phyloP scores from a whole-genome alignment of 2,329 filamentous ascomycete genomes.

The Didymellaceae sp. region DNA sequence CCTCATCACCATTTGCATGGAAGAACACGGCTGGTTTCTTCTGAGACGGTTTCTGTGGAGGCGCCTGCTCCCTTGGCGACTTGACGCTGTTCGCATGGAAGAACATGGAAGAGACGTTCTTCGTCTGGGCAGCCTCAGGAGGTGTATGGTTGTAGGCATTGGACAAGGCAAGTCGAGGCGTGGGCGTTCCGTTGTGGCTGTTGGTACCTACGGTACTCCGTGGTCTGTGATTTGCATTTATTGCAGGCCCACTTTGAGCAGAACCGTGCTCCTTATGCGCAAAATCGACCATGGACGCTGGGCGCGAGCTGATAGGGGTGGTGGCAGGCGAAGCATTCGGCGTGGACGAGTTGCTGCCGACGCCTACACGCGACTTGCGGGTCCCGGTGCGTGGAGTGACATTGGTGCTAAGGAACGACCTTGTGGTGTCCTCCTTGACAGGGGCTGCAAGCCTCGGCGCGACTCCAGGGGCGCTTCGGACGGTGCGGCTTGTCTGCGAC shows the following conservation, averaged over 20 bases:
- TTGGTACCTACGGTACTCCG: slow-evolving; percentile 47
- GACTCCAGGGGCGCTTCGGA: slow-evolving; percentile 35
- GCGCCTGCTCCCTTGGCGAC: slow-evolving; percentile 41
- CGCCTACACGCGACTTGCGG: slow-evolving; percentile 67
- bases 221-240: slow-evolving; percentile 36
- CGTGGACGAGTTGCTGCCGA: slow-evolving; percentile 72
- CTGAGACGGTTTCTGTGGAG: slow-evolving; percentile 32
- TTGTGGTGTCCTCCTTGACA: slow-evolving; percentile 58
- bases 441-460: slow-evolving; percentile 44
- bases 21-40: slow-evolving; percentile 59
- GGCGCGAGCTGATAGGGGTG: slow-evolving; percentile 46
- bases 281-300: slow-evolving; percentile 41
- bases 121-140: slow-evolving; percentile 34
- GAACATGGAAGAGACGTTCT: slow-evolving; percentile 69
- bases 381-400: slow-evolving; percentile 80
- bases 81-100: slow-evolving; percentile 85
- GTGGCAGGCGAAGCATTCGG: slow-evolving; percentile 66
- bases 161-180: slow-evolving; percentile 33
- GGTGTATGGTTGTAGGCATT: slow-evolving; percentile 33
- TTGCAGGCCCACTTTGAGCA: slow-evolving; percentile 32
- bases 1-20: slow-evolving; percentile 59
- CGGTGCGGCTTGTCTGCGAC: slow-evolving; percentile 35
- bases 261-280: slow-evolving; percentile 37
- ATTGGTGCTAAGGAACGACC: slow-evolving; percentile 68
- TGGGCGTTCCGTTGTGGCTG: slow-evolving; percentile 26